Evolutionary conservation across 768 basidiomycete species (phyloP).

Genomic region (Rhizopogon roseolus): DNA sequence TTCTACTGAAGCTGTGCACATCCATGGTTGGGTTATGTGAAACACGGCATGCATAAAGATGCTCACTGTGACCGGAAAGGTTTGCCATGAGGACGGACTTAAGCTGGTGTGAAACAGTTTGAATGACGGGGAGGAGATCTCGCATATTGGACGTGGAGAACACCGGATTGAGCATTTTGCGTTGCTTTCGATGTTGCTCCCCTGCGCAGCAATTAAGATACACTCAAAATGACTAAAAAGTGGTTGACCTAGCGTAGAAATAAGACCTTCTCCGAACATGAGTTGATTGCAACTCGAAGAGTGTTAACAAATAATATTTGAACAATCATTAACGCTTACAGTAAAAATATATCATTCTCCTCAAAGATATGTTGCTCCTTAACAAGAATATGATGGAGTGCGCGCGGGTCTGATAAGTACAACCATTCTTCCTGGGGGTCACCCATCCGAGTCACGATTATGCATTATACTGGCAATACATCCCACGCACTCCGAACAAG

Average conservation of each 20-base stretch:
- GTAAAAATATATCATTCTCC: conserved; percentile 14
- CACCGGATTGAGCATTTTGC: conserved; percentile 3
- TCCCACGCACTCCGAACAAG: no score
- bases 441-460: no score
- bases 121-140: conserved; percentile 6
- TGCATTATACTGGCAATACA: conserved; percentile 17
- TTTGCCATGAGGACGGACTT: neutral
- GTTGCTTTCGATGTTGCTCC: conserved; percentile 1
- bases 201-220: neutral
- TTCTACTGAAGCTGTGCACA: conserved; percentile 5
- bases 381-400: conserved; percentile 22
- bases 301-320: neutral
- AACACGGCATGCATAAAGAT: neutral
- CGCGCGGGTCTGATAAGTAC: conserved; percentile 21
- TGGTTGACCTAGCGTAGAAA: conserved; percentile 17
- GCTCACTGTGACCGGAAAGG: neutral
- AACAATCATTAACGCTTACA: conserved; percentile 4
- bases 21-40: neutral
- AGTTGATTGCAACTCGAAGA: conserved; percentile 1
- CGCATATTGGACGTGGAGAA: conserved; percentile 2
- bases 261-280: conserved; percentile 22
- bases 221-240: neutral
- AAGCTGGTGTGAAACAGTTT: conserved; percentile 10
- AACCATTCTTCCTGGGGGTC: conserved; percentile 1
- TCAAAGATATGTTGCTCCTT: conserved; percentile 20